These are phyloP conservation scores for Hypoxylon fuscum DNA, from an alignment of 495 filamentous ascomycete genomes.

Conservation along the genomic window DNA sequence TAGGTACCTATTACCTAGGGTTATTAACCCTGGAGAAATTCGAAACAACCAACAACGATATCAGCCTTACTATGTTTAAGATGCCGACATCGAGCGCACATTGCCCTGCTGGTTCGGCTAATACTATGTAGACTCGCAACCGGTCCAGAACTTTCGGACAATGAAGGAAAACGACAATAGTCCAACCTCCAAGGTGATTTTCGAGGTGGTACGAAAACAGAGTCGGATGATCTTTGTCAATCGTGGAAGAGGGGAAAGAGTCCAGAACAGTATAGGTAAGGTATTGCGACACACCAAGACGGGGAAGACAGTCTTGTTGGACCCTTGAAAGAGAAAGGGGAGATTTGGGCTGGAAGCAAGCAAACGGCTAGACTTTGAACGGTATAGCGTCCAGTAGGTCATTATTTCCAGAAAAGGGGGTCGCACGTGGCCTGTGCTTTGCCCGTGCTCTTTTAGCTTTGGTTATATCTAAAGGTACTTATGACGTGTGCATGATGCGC, in stretches of 20 bases:
- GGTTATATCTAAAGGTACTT: constrained; percentile 28
- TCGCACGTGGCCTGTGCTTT: constrained; percentile 30
- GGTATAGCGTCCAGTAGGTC: too few relatives aligned
- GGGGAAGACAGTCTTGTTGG: constrained; percentile 21
- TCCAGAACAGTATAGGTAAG: constrained; percentile 40
- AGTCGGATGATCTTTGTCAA: constrained; percentile 40
- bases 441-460: neutral
- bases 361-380: too few relatives aligned
- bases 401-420: constrained; percentile 33
- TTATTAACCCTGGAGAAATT: too few relatives aligned
- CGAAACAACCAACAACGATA: constrained; percentile 29
- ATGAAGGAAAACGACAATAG: constrained; percentile 24
- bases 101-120: constrained; percentile 21
- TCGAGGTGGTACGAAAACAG: constrained; percentile 18
- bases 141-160: constrained; percentile 31
- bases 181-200: constrained; percentile 14
- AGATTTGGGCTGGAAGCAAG: constrained; percentile 7
- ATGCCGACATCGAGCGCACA: constrained; percentile 11
- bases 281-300: constrained; percentile 33
- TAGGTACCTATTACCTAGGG: too few relatives aligned
- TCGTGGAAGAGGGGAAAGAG: constrained; percentile 40
- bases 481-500: constrained; percentile 39
- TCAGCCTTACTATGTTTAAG: constrained; percentile 29
- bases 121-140: constrained; percentile 14
- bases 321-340: constrained; percentile 14